Conservation (phyloP, 805 yeast genomes). For the Saccharomycopsis selenospora region DNA sequence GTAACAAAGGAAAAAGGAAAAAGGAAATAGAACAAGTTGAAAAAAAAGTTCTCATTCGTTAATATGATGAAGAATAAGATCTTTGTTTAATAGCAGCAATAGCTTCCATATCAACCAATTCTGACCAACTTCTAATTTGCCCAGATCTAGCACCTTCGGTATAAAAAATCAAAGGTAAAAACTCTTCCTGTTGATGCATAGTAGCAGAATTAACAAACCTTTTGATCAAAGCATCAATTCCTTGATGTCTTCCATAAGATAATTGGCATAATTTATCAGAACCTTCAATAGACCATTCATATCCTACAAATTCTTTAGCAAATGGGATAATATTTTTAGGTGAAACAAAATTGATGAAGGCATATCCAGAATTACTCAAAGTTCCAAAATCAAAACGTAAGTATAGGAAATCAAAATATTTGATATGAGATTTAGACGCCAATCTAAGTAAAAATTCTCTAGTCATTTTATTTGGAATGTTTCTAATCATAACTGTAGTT, state of each 20-base stretch:
- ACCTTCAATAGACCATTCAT: constrained; percentile 40
- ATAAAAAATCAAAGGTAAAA: constrained; percentile 41
- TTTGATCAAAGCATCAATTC: constrained; percentile 36
- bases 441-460: constrained; percentile 39
- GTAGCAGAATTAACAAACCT: constrained; percentile 45
- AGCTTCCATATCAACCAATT: neutral
- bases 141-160: constrained; percentile 32
- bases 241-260: constrained; percentile 47
- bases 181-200: constrained; percentile 40
- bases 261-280: constrained; percentile 46
- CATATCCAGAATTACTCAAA: constrained; percentile 50
- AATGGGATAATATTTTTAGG: constrained; percentile 39
- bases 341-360: constrained; percentile 41
- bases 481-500: constrained; percentile 45
- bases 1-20: too few species aligned
- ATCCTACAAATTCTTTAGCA: constrained; percentile 39
- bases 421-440: constrained; percentile 38
- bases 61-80: too few species aligned
- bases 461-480: constrained; percentile 46
- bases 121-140: neutral
- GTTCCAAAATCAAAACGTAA: constrained; percentile 46
- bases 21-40: too few species aligned
- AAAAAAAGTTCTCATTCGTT: too few species aligned
- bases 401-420: constrained; percentile 35
- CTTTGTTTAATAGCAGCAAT: too few species aligned